Evolutionary conservation across 768 basidiomycete species (phyloP).

Genomic region (Tulasnella sp.): DNA sequence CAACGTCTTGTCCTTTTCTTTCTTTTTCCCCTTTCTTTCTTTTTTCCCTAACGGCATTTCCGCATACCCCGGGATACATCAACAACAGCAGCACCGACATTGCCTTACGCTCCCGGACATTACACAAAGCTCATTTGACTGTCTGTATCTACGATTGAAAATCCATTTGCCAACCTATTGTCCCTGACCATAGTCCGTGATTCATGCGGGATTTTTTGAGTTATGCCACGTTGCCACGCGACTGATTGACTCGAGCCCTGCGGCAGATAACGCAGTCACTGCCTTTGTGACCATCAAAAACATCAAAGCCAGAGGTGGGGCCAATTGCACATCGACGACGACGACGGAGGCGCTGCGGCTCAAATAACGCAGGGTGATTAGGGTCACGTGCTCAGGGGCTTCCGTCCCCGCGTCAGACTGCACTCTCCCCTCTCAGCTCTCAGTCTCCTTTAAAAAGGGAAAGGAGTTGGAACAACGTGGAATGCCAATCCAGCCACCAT

Average conservation of each 20-base stretch:
- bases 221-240: background rate
- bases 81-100: no score
- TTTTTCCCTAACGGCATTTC: no score
- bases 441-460: background rate
- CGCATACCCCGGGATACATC: no score
- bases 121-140: no score
- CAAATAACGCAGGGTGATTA: background rate
- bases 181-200: no score
- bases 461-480: background rate
- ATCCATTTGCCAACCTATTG: no score
- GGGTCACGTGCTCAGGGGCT: background rate
- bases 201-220: background rate
- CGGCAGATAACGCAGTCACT: background rate
- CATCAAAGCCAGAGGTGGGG: background rate
- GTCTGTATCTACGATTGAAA: no score
- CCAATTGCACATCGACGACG: background rate
- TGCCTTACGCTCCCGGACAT: no score
- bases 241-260: background rate
- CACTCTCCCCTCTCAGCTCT: background rate
- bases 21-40: no score
- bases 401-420: background rate
- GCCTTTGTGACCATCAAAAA: background rate
- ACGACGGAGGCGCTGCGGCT: background rate
- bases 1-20: no score
- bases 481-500: background rate